Base-by-base conservation (phyloP, 257 asterid genomes). In the Solanum arcanum region DNA sequence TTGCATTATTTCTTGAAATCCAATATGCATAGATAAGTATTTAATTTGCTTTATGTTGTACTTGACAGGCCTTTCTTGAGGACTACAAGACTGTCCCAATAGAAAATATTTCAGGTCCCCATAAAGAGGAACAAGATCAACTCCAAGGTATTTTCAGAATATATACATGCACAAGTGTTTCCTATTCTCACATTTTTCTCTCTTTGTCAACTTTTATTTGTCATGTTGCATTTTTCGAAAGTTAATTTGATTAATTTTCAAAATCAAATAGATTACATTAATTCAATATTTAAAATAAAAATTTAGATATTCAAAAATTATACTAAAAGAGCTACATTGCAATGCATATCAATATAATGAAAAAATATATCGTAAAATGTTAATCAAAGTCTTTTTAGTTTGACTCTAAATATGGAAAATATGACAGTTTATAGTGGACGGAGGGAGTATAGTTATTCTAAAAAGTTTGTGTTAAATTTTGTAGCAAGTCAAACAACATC, bases 21-120 rank as follows among this genome's bases (percentile, higher is more conserved):
- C 59, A 41, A 76, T 41, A 41, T 80, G 20, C 52, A 5, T 37
- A 73, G 13, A n/a, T 83, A 66, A 20, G 25, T 83, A 5, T 42
- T 3, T 60, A 42, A 52, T 21, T 64, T 37, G 70, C 37, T 31
- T 59, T 87, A 10, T 52, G 15, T 42, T 87, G 44, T 37, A 56
- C 70, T 73, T 60, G 7, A 74, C 87, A 91, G 93, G 86, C 90
- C 10, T 86, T 90, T 88, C 80, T 85, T 84, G 93, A 90, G 41
- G 91, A 90, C 39, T 88, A 76, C 90, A 90, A 87, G 87, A 84
- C 89, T 15, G 90, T 91, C 64, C 90, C 93, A 37, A 87, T 90
- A 59, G 89, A 91, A 78, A 86, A 90, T 78, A 77, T 90, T 47
- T 83, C 91, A 88, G 73, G 83, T 87, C 86, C 86, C 59, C 90